phyloP scores from a whole-genome alignment of 768 basidiomycete genomes.

The Tylopilus rubrobrunneus region DNA sequence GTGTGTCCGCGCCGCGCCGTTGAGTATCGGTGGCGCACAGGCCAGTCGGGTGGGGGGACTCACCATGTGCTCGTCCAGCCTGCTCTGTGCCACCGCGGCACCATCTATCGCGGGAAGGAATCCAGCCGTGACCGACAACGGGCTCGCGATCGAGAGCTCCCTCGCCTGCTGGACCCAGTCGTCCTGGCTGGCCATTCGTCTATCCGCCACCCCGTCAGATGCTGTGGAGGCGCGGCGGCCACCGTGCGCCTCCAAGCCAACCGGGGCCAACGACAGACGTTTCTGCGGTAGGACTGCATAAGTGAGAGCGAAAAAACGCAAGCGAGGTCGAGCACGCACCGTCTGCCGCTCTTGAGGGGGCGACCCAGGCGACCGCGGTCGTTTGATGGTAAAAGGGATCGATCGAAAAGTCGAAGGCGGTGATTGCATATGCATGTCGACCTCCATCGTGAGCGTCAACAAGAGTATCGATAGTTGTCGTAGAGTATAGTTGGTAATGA shows the following conservation, averaged over 20 bases:
- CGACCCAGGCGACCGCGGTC: conserved; percentile 57
- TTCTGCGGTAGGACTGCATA: conserved; percentile 40
- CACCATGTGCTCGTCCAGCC: conserved; percentile 46
- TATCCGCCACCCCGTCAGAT: conserved; percentile 12
- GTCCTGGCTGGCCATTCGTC: conserved; percentile 46
- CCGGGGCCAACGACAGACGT: conserved; percentile 45
- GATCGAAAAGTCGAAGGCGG: conserved; percentile 37
- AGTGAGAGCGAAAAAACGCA: not conserved
- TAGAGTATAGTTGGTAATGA: not conserved
- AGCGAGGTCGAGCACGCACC: conserved; percentile 31
- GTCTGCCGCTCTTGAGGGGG: conserved; percentile 50
- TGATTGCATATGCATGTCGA: conserved; percentile 55
- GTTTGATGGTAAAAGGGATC: conserved; percentile 40
- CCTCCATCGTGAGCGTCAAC: conserved; percentile 41
- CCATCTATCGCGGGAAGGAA: conserved; percentile 1
- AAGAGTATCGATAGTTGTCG: not conserved
- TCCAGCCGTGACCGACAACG: conserved; percentile 17
- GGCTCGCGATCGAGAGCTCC: conserved; percentile 51
- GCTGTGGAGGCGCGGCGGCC: conserved; percentile 30
- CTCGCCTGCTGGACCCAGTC: conserved; percentile 76
- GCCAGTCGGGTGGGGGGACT: conserved; percentile 15
- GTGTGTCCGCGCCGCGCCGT: not conserved
- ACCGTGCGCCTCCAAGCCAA: conserved; percentile 23
- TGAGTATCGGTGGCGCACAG: conserved; percentile 6
- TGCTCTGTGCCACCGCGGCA: conserved; percentile 5